These are phyloP conservation scores for Telfairia occidentalis DNA, from an alignment of 331 rosid species.

Conservation along the genomic window DNA sequence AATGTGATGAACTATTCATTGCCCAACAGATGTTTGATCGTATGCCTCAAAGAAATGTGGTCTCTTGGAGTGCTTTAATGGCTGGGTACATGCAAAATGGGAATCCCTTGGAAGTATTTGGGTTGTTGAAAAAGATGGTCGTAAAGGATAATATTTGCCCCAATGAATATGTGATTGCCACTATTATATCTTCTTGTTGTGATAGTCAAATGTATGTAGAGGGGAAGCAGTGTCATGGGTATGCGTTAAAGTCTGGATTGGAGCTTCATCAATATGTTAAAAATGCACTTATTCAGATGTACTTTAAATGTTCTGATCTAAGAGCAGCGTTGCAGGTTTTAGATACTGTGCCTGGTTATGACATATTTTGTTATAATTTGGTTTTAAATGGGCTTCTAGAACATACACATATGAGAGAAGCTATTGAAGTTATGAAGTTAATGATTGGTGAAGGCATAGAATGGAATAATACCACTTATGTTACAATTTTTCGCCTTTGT, in stretches of 20 bases:
- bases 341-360: constrained; percentile 31
- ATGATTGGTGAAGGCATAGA: constrained; percentile 28
- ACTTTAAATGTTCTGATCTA: constrained; percentile 39
- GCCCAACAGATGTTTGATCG: constrained; percentile 48
- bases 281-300: constrained; percentile 69
- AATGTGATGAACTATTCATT: constrained; percentile 32
- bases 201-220: constrained; percentile 40
- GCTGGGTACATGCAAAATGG: constrained; percentile 49
- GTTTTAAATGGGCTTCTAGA: constrained; percentile 45
- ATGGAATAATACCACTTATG: constrained; percentile 56
- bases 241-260: constrained; percentile 52
- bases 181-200: constrained; percentile 45
- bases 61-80: constrained; percentile 62
- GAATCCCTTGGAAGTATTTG: constrained; percentile 33
- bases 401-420: constrained; percentile 29
- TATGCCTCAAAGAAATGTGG: constrained; percentile 46
- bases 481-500: constrained; percentile 43
- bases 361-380: constrained; percentile 45
- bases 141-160: constrained; percentile 20
- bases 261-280: constrained; percentile 43
- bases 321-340: constrained; percentile 43
- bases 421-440: constrained; percentile 32
- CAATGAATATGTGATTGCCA: constrained; percentile 48
- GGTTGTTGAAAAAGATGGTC: constrained; percentile 32
- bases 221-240: constrained; percentile 66